Percentiles rank a stretch among this genome's conserved stretches.
These are phyloP conservation scores for Globisporangium barbulae DNA, from an alignment of 352 stramenopile species.

Conservation along the genomic window DNA sequence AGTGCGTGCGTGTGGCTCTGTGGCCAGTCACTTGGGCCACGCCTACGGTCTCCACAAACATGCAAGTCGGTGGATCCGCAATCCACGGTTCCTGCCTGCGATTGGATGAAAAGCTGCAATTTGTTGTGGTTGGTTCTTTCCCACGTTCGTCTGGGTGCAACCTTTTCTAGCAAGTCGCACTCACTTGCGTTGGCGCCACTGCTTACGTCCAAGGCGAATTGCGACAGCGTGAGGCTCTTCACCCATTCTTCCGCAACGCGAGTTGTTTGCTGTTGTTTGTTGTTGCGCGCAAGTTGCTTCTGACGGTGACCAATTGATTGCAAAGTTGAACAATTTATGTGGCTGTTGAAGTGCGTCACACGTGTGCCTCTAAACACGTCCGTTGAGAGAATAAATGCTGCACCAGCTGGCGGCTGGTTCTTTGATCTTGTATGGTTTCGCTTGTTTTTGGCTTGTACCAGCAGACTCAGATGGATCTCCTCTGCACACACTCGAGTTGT, in stretches of 20 bases:
- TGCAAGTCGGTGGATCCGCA: neutral
- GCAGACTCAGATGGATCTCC: slow-evolving; percentile 9
- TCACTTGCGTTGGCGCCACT: too few relatives aligned
- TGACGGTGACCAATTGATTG: too few relatives aligned
- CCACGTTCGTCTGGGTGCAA: neutral
- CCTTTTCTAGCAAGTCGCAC: too few relatives aligned
- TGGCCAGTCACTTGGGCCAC: neutral
- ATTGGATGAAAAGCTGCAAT: slow-evolving; percentile 4
- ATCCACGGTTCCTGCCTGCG: neutral
- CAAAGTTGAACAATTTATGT: too few relatives aligned
- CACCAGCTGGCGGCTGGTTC: neutral
- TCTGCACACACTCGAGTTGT: slow-evolving; percentile 2
- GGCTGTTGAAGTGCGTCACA: too few relatives aligned
- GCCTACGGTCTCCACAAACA: neutral
- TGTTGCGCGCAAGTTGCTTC: too few relatives aligned
- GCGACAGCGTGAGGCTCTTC: too few relatives aligned
- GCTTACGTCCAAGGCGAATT: too few relatives aligned
- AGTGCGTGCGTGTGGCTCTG: neutral
- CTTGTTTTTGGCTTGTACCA: neutral
- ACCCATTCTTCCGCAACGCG: too few relatives aligned
- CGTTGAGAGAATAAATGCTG: neutral
- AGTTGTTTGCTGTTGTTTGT: too few relatives aligned
- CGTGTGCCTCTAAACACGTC: too few relatives aligned
- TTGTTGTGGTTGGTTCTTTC: slow-evolving; percentile 1
- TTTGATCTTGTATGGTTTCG: too few relatives aligned